Evolutionary conservation across 495 filamentous ascomycete species (phyloP).

Genomic region (Penicillium alfredii): DNA sequence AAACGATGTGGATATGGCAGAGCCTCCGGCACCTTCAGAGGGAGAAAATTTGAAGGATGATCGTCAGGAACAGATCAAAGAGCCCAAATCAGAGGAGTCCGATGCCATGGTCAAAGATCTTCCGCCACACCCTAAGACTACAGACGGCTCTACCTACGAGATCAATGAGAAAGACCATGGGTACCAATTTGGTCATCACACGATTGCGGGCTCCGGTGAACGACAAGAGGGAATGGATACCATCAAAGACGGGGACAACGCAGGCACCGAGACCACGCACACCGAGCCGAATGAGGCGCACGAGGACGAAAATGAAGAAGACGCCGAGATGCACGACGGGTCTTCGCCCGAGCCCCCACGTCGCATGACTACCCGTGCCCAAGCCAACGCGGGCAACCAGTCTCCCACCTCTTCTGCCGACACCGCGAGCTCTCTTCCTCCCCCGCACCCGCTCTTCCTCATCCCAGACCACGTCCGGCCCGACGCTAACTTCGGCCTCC

Average conservation of each 20-base stretch:
- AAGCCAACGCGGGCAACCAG: slow-evolving; percentile 48
- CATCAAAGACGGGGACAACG: slow-evolving; percentile 9
- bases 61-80: slow-evolving; percentile 12
- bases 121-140: slow-evolving; percentile 26
- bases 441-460: slow-evolving; percentile 81
- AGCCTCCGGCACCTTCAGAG: slow-evolving; percentile 12
- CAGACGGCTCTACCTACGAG: slow-evolving; percentile 2
- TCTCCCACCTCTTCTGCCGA: slow-evolving; percentile 45
- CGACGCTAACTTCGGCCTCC: slow-evolving; percentile 75
- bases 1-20: slow-evolving; percentile 45
- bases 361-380: slow-evolving; percentile 65
- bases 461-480: slow-evolving; percentile 62
- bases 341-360: slow-evolving; percentile 43
- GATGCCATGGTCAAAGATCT: slow-evolving; percentile 36
- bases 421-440: slow-evolving; percentile 43
- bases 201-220: slow-evolving; percentile 10
- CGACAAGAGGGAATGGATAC: slow-evolving; percentile 8
- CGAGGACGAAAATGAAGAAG: slow-evolving; percentile 23
- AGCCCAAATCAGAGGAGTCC: slow-evolving; percentile 37
- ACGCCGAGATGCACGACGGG: slow-evolving; percentile 36
- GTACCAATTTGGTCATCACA: slow-evolving; percentile 7
- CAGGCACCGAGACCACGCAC: slow-evolving; percentile 2
- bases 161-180: slow-evolving; percentile 2
- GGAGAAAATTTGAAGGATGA: slow-evolving; percentile 2
- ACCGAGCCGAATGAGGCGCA: slow-evolving; percentile 5